phyloP scores from a whole-genome alignment of 768 basidiomycete species.

The Chiua virens region DNA sequence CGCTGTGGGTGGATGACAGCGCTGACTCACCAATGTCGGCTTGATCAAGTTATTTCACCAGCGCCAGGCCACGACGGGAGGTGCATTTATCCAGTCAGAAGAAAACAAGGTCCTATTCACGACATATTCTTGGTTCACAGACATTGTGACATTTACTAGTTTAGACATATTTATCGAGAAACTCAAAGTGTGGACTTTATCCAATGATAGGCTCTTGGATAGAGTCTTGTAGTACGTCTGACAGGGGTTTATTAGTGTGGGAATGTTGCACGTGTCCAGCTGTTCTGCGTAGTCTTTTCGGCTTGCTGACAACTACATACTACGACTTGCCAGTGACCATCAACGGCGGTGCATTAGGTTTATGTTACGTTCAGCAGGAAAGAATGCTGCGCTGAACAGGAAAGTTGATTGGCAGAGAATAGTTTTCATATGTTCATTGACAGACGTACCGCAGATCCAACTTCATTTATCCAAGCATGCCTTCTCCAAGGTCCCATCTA shows the following conservation, averaged over 20 bases:
- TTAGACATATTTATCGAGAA: background rate
- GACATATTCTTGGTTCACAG: background rate
- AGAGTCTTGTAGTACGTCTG: no score
- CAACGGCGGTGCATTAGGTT: conserved; percentile 15
- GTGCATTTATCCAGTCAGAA: no score
- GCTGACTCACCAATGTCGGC: no score
- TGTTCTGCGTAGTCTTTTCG: no score
- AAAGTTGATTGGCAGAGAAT: conserved; percentile 6
- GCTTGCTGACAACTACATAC: no score
- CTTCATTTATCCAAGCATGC: conserved; percentile 6
- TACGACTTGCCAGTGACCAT: background rate
- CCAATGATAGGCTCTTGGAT: no score
- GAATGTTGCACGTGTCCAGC: no score
- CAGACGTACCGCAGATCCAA: conserved; percentile 17
- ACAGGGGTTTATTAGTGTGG: no score
- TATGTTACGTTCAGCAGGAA: conserved; percentile 42
- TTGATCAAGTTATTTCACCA: no score
- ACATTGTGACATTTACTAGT: background rate
- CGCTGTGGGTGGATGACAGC: no score
- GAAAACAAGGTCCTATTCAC: background rate
- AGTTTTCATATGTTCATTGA: background rate
- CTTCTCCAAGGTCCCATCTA: background rate
- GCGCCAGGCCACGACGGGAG: no score
- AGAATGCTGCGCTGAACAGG: conserved; percentile 41
- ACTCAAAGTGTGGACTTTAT: background rate